Base-by-base conservation (phyloP, 495 filamentous ascomycete species). In the Entonaema liquescens region DNA sequence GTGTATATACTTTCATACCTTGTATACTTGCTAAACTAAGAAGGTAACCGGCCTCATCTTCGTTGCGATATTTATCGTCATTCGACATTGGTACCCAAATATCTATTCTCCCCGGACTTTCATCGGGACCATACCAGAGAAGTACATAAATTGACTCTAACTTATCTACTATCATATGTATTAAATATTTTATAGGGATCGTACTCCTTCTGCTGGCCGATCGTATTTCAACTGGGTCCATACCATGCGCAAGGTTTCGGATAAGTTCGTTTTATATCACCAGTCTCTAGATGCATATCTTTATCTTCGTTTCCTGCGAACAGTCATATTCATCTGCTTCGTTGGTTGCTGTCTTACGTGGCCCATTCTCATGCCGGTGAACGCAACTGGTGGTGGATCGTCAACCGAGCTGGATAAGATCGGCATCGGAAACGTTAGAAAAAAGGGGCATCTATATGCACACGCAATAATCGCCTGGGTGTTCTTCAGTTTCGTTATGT, bases 361-460 rank as follows among this genome's bases (percentile, higher is more conserved):
- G 84, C 92, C 93, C 5, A 83, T 96, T 50, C 79, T 97, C 40
- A 88, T 95, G 71, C 92, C 93, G 0, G 78, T 96, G 73, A 91
- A 97, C 78, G 88, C 85, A 13, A 93, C 91, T 2, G 92, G 91
- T 3, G 87, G 86, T 25, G 86, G 81, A 13, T 82, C 81, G 0
- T 85, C 87, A n/a, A 79, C 73, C 0, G 81, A 91, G 71, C 84
- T 93, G 9, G 89, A 91, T 54, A 77, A 75, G 9, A 74, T 93
- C 42, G 89, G 88, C 29, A 91, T 92, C 62, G 89, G 90, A 49
- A 92, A 93, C 74, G 80, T 92, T 47, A 78, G 73, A 15, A 73
- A 86, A 23, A 78, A 80, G 4, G 81, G 68, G 5, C 79, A 81
- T 52, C 87, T 88, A 54, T 92, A 89, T 59, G 90, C 88, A 13